Evolutionary conservation across 1,139 yeast genomes (phyloP), one percentile per base, ranked within the genome.

Genomic region (Magnusiomyces starmeri): DNA sequence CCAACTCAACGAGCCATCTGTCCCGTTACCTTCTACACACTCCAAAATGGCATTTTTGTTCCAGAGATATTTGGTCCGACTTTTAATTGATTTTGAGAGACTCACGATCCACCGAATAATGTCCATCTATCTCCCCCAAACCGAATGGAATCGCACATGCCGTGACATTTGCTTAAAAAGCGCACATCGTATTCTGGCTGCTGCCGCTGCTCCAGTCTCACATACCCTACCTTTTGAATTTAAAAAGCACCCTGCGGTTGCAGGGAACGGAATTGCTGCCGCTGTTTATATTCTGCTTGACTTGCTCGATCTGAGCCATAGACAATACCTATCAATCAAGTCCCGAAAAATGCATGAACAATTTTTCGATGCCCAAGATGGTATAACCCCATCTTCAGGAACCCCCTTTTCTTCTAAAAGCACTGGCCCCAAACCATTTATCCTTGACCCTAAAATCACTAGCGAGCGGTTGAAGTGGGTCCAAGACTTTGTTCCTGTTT

Each of bases 191-290:
- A 40, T 53, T 25, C 49, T 53, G 3, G 22, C 45, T 8, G 49
- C 40, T 22, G 51, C 54, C 29, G 44, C 51, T 2, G 16, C 35
- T 4, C 49, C 40, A n/a, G 44, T 50, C 34, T 46, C 51, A 10
- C 32, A 25, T 8, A 12, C 24, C 14, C 46, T 49, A 1, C 53
- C 53, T 6, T 39, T 53, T 43, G 50, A 43, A 12, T 53, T 48
- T 25, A 53, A 53, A 43, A 53, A 51, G 47, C 56, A 53, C 37
- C 56, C 56, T 14, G 25, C 37, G 20, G 53, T 53, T 12, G 45
- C 52, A n/a, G 56, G 56, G 16, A 48, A 49, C 32, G 56, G 53
- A 9, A 50, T 51, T 43, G 51, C 56, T 16, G 56, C 56, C 10
- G 53, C 56, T 3, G 53, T 53, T 18, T 53, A 51, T 43, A 42